Percentiles rank a stretch among this genome's conserved stretches.
phyloP scores from a whole-genome alignment of 352 stramenopile species.

The Paralagenidium karlingii region DNA sequence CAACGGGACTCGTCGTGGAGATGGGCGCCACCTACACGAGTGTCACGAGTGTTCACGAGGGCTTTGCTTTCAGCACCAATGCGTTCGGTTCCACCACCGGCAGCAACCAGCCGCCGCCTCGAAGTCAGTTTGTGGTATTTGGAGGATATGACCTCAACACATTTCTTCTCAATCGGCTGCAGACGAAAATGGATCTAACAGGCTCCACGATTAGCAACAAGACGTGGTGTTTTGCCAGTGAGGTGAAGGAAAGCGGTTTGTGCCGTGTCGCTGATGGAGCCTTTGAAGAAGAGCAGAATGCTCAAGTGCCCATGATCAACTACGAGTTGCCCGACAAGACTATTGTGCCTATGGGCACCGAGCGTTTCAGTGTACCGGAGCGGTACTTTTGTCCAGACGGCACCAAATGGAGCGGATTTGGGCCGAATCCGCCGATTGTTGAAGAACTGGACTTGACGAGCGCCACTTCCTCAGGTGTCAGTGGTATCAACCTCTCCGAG shows the following conservation, averaged over 20 bases:
- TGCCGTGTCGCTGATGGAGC: conserved; percentile 55
- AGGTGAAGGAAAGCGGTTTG: conserved; percentile 63
- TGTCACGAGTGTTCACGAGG: conserved; percentile 65
- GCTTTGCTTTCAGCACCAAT: conserved; percentile 69
- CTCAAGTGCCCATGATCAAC: conserved; percentile 56
- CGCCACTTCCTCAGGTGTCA: conserved; percentile 1
- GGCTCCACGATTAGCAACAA: conserved; percentile 9
- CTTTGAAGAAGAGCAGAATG: conserved; percentile 63
- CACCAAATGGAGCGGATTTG: conserved; percentile 2
- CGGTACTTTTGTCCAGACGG: conserved; percentile 57
- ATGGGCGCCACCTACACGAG: conserved; percentile 69
- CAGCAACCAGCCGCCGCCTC: conserved; percentile 45
- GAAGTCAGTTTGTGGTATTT: conserved; percentile 37
- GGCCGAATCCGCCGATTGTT: not conserved
- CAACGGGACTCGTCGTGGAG: conserved; percentile 65
- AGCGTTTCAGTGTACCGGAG: conserved; percentile 83
- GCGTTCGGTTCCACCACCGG: not conserved
- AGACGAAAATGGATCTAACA: conserved; percentile 8
- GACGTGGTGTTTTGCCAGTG: conserved; percentile 39
- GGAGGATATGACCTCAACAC: conserved; percentile 54
- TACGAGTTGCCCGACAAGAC: conserved; percentile 79
- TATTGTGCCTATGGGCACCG: conserved; percentile 66
- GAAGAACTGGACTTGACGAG: conserved; percentile 2
- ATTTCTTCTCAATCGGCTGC: conserved; percentile 42
- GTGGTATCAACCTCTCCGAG: conserved; percentile 40